Evolutionary conservation across 805 yeast species (phyloP), one percentile per base, ranked within the genome.

Genomic region (Dipodascopsis uninucleata): DNA sequence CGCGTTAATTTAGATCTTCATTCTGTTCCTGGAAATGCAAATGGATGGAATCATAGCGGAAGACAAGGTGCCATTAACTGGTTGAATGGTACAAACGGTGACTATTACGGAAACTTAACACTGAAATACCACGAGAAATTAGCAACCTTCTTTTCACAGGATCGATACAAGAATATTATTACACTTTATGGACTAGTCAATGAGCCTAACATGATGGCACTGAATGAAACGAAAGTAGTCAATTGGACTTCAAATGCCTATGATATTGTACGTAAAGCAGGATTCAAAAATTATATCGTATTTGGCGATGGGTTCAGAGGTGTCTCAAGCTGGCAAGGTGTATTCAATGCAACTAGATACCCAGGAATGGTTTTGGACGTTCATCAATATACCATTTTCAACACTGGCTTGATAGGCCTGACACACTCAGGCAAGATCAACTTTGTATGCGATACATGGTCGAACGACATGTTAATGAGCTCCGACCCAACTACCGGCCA

Each of bases 11-110:
- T 85, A 40, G 94, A 85, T 59, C 64, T 85, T 42, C 95, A 85
- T 57, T 88, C 93, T 10, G 81, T 75, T 8, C 93, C 94, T 5
- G 93, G 90, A 1, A 81, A 89, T 1, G 94, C 85, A 59, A 85
- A 85, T 62, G 94, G 94, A 10, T 85, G 85, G 68, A 90, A 85
- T 58, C 85, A 85, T 57, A 79, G 86, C 5, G 95, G 95, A 1
- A 64, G 74, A 23, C 70, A 88, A 58, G 78, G 71, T 40, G 60
- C 58, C 21, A 61, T 67, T 28, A 45, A 43, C 9, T 64, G 76
- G 62, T 60, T 72, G 24, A 74, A 71, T 35, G 71, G 75, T 44
- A 62, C 64, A 8, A 74, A 77, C 51, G 71, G 77, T 25, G 62
- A 68, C n/a, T 57, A 78, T 18, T 59, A 52, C 43, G 66, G 63